phyloP scores from a whole-genome alignment of 1,284 basidiomycete genomes.

The Anthracocystis panici-leucophaei region DNA sequence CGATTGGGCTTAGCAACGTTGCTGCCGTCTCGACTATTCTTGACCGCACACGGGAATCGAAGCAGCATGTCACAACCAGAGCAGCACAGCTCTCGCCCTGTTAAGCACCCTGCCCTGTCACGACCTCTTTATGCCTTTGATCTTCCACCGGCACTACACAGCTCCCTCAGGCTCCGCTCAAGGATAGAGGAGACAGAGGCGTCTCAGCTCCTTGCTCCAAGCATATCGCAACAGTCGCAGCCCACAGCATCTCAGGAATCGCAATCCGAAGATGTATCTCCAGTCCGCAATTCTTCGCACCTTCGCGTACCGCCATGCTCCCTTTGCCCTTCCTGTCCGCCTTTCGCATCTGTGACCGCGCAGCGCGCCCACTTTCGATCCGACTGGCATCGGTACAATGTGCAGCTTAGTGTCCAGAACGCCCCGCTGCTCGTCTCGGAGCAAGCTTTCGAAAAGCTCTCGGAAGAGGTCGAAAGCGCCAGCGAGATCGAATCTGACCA shows the following conservation, averaged over 20 bases:
- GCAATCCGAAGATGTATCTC: slow-evolving; percentile 8
- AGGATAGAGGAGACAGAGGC: slow-evolving; percentile 35
- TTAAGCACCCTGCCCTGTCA: slow-evolving; percentile 37
- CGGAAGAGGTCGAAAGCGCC: slow-evolving; percentile 48
- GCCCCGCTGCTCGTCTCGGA: slow-evolving; percentile 29
- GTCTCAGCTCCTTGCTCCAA: slow-evolving; percentile 25
- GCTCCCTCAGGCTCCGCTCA: slow-evolving; percentile 43
- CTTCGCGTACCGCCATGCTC: slow-evolving; percentile 54
- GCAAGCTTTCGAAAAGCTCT: slow-evolving; percentile 48
- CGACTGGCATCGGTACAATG: slow-evolving; percentile 98
- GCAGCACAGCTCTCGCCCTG: not conserved
- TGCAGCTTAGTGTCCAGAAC: slow-evolving; percentile 74
- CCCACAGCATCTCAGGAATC: slow-evolving; percentile 11
- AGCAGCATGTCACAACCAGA: slow-evolving; percentile 29
- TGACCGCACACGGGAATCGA: not conserved
- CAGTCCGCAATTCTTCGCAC: slow-evolving; percentile 21
- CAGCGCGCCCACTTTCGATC: slow-evolving; percentile 90
- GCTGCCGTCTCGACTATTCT: not conserved
- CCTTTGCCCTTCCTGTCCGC: slow-evolving; percentile 70
- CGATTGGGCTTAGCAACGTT: not conserved
- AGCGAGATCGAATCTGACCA: slow-evolving; percentile 49
- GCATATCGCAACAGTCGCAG: not conserved
- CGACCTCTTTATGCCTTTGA: slow-evolving; percentile 60
- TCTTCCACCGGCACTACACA: slow-evolving; percentile 38
- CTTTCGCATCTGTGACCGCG: slow-evolving; percentile 81